These are phyloP conservation scores for Alternaria sp. DNA, from an alignment of 2,329 filamentous ascomycete genomes.

Conservation along the genomic window DNA sequence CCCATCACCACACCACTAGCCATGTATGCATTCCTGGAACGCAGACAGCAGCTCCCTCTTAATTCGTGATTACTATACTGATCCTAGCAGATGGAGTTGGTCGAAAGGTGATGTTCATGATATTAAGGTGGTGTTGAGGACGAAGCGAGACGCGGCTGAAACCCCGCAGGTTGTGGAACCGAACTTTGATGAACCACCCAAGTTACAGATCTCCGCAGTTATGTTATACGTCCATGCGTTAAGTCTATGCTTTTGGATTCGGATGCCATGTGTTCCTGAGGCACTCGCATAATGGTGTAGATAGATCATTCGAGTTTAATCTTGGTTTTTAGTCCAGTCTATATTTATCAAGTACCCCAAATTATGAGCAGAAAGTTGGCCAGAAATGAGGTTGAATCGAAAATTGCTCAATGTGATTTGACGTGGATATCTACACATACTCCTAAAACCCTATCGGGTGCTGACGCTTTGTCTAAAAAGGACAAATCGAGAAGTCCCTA, in stretches of 20 bases:
- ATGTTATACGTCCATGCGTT: slow-evolving; percentile 23
- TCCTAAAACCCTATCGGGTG: slow-evolving; percentile 10
- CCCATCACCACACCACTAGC: neutral
- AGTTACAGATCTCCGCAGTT: slow-evolving; percentile 10
- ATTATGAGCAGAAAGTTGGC: neutral
- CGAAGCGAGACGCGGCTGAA: slow-evolving; percentile 30
- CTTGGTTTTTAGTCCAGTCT: neutral
- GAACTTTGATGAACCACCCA: slow-evolving; percentile 22
- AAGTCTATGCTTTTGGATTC: slow-evolving; percentile 14
- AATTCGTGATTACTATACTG: neutral
- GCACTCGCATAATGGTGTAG: slow-evolving; percentile 8
- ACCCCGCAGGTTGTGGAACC: slow-evolving; percentile 23
- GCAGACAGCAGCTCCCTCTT: neutral
- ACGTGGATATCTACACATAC: slow-evolving; percentile 26
- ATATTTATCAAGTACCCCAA: neutral
- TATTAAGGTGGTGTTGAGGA: slow-evolving; percentile 14
- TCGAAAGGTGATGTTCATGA: slow-evolving; percentile 10
- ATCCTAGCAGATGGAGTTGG: neutral
- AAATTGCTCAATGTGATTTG: slow-evolving; percentile 10
- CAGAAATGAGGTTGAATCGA: neutral
- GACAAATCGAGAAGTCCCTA: slow-evolving; percentile 12
- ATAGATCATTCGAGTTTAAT: neutral
- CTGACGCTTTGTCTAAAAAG: slow-evolving; percentile 5
- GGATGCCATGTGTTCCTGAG: slow-evolving; percentile 26
- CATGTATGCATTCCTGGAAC: neutral